These are phyloP conservation scores for Corynespora cassiicola DNA, from an alignment of 2,329 filamentous ascomycete genomes.

Conservation along the genomic window DNA sequence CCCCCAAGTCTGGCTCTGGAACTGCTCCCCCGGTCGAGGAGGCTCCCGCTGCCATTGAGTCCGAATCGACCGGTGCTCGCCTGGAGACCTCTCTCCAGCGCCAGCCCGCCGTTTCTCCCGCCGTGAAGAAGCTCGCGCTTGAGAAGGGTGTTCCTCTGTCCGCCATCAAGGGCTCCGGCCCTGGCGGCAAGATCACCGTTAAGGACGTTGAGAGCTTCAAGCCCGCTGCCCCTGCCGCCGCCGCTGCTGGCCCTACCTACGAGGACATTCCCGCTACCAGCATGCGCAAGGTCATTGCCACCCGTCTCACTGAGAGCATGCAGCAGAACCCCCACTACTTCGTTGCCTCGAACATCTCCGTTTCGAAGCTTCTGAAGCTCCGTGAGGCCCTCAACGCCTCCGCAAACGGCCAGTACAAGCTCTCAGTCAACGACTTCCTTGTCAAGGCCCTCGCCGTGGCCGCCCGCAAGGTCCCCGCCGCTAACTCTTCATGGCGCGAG, in stretches of 20 bases:
- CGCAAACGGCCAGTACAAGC: constrained; percentile 93
- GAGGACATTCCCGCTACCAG: constrained; percentile 83
- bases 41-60: constrained; percentile 69
- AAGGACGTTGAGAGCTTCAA: constrained; percentile 90
- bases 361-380: constrained; percentile 94
- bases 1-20: constrained; percentile 62
- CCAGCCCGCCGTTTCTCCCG: constrained; percentile 73
- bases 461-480: constrained; percentile 90
- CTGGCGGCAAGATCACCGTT: constrained; percentile 86
- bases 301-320: constrained; percentile 85
- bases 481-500: constrained; percentile 91
- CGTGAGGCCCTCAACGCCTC: constrained; percentile 90
- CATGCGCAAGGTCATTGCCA: constrained; percentile 99
- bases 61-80: constrained; percentile 74
- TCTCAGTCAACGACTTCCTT: constrained; percentile 99
- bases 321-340: constrained; percentile 98
- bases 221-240: constrained; percentile 56
- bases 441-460: constrained; percentile 94
- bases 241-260: constrained; percentile 69
- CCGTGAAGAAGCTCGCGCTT: constrained; percentile 81
- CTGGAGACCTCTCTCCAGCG: constrained; percentile 86
- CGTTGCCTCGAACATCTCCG: constrained; percentile 88
- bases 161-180: constrained; percentile 84
- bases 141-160: constrained; percentile 83
- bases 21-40: constrained; percentile 61